Evolutionary conservation across 1,284 basidiomycete species (phyloP).

Genomic region (Apiotrichum gracile): DNA sequence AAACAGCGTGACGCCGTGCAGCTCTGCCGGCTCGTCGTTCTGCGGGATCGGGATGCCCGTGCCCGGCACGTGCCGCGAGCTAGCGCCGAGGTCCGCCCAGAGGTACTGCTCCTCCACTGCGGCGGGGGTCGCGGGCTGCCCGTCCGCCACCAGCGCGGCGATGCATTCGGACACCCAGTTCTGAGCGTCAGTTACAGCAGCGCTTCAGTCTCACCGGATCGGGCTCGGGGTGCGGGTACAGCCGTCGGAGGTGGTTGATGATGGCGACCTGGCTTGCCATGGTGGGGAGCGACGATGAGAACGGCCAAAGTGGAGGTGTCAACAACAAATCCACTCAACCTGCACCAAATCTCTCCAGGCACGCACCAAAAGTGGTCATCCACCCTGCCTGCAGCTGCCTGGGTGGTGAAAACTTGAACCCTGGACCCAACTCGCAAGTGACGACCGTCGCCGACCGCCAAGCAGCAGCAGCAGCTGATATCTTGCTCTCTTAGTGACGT

Average conservation of each 20-base stretch:
- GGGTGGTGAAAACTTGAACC: no score
- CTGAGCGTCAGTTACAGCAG: slow-evolving; percentile 13
- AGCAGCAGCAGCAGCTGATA: no score
- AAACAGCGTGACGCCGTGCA: slow-evolving; percentile 24
- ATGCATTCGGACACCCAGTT: slow-evolving; percentile 31
- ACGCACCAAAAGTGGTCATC: no score
- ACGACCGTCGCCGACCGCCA: no score
- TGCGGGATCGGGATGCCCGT: slow-evolving; percentile 8
- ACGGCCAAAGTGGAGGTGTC: not conserved
- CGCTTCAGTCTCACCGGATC: slow-evolving; percentile 24
- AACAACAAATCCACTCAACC: not conserved
- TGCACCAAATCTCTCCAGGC: no score
- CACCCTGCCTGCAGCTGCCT: no score
- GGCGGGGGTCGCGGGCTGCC: slow-evolving; percentile 13
- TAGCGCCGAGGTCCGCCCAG: slow-evolving; percentile 26
- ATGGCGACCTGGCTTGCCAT: not conserved
- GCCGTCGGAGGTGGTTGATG: slow-evolving; percentile 18
- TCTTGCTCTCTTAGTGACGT: not conserved
- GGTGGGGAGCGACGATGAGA: not conserved
- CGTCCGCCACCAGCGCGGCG: slow-evolving; percentile 20
- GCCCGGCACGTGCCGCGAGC: slow-evolving; percentile 12
- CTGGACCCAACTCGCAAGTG: no score
- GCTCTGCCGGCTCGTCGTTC: slow-evolving; percentile 6
- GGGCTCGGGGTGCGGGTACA: slow-evolving; percentile 29
- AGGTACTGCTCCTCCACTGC: slow-evolving; percentile 34